A percentile compares a stretch with the other conserved stretches of the same genome.
Evolutionary conservation across 805 yeast species (phyloP).

Genomic region (Metschnikowia aberdeeniae): DNA sequence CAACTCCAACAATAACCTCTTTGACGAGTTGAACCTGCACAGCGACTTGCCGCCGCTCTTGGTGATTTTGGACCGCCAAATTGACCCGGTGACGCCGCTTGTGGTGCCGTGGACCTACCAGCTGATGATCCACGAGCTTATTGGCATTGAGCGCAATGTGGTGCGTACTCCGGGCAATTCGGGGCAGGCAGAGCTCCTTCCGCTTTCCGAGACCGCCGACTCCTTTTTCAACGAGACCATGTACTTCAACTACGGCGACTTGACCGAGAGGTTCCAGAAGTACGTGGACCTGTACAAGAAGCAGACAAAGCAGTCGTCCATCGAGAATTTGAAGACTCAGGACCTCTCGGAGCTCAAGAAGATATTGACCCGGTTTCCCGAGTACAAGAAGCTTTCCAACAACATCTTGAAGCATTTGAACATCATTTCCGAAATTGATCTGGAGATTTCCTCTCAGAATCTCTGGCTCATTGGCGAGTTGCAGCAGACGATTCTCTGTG

Average conservation of each 20-base stretch:
- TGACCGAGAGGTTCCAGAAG: slow-evolving; percentile 81
- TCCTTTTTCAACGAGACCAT: slow-evolving; percentile 72
- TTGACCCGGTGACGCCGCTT: slow-evolving; percentile 91
- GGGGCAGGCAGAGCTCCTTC: slow-evolving; percentile 28
- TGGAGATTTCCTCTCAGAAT: slow-evolving; percentile 56
- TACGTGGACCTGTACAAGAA: slow-evolving; percentile 79
- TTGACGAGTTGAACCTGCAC: slow-evolving; percentile 56
- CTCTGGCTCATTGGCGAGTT: slow-evolving; percentile 86
- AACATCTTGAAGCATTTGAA: slow-evolving; percentile 92
- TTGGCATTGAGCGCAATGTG: slow-evolving; percentile 78
- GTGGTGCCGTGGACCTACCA: slow-evolving; percentile 97
- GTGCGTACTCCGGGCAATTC: slow-evolving; percentile 61
- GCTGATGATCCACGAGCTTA: slow-evolving; percentile 91
- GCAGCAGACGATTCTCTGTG: slow-evolving; percentile 78
- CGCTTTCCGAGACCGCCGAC: slow-evolving; percentile 62
- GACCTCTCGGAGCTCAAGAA: slow-evolving; percentile 87
- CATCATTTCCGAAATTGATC: slow-evolving; percentile 80
- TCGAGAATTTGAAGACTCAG: slow-evolving; percentile 53
- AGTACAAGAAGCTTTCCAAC: slow-evolving; percentile 79
- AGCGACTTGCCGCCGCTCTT: slow-evolving; percentile 70
- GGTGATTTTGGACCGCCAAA: slow-evolving; percentile 74
- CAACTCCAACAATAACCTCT: slow-evolving; percentile 53
- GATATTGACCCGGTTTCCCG: slow-evolving; percentile 90
- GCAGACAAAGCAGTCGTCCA: slow-evolving; percentile 64
- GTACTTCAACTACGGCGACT: slow-evolving; percentile 90